A percentile compares a stretch with the other conserved stretches of the same genome.
Conservation (phyloP, 1,284 basidiomycete species). For the Rhodotorula sp. region DNA sequence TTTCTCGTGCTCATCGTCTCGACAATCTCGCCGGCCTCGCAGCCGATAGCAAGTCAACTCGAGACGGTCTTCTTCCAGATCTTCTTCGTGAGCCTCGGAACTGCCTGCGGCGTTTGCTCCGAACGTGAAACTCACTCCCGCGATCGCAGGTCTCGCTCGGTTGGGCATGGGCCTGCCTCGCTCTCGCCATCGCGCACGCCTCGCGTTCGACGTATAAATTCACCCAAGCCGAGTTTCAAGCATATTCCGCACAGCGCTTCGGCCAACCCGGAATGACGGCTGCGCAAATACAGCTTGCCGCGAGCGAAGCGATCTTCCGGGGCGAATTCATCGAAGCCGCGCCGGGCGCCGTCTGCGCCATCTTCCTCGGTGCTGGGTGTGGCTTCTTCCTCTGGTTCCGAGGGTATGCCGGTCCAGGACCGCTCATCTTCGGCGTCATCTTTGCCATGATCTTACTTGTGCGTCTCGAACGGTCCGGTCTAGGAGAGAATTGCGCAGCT, state of each 20-base stretch:
- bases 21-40: slow-evolving; percentile 26
- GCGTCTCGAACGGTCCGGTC: neutral
- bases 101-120: neutral
- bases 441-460: slow-evolving; percentile 16
- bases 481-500: too few relatives aligned
- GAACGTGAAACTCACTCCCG: neutral
- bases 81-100: slow-evolving; percentile 6
- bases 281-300: neutral
- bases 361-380: slow-evolving; percentile 28
- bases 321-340: slow-evolving; percentile 31
- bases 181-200: slow-evolving; percentile 32
- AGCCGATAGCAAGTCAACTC: slow-evolving; percentile 28
- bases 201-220: slow-evolving; percentile 15
- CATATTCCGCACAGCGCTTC: slow-evolving; percentile 2
- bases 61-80: slow-evolving; percentile 34
- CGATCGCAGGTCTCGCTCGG: slow-evolving; percentile 1
- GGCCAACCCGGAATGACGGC: slow-evolving; percentile 11
- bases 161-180: slow-evolving; percentile 31
- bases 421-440: slow-evolving; percentile 18
- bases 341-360: slow-evolving; percentile 24
- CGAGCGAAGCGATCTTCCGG: slow-evolving; percentile 18
- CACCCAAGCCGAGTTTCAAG: slow-evolving; percentile 17
- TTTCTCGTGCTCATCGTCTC: slow-evolving; percentile 38
- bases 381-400: slow-evolving; percentile 37
- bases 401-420: slow-evolving; percentile 27